Conservation (phyloP, 495 filamentous ascomycete genomes). For the Podospora bellae-mahoneyi region DNA sequence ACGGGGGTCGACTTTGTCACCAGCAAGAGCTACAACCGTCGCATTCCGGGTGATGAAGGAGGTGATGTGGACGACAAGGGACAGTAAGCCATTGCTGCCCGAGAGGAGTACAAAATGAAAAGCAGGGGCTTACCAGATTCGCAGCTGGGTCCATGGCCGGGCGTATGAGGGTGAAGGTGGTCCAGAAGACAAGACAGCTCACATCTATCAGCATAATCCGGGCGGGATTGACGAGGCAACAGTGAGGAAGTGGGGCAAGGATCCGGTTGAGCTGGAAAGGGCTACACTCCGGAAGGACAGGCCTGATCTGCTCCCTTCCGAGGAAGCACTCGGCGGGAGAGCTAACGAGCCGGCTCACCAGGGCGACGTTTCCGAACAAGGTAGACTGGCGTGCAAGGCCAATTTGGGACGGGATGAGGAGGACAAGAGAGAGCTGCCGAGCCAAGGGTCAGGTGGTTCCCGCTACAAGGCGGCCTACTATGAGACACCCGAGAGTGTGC, state of each 20-base stretch:
- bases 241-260: conserved; percentile 18
- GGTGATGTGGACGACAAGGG: conserved; percentile 37
- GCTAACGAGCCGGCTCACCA: conserved; percentile 7
- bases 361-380: conserved; percentile 17
- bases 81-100: conserved; percentile 24
- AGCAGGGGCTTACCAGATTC: background rate
- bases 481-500: conserved; percentile 17
- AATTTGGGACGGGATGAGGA: conserved; percentile 14
- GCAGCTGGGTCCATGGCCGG: conserved; percentile 20
- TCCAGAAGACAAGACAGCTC: conserved; percentile 33
- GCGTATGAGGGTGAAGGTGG: conserved; percentile 37
- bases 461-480: conserved; percentile 18
- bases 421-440: conserved; percentile 9
- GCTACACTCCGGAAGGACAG: background rate
- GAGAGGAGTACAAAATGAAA: background rate
- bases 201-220: conserved; percentile 29
- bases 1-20: conserved; percentile 33
- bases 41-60: conserved; percentile 40
- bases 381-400: conserved; percentile 12
- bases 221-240: conserved; percentile 25
- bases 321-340: conserved; percentile 6
- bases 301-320: conserved; percentile 17
- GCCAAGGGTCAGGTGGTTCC: conserved; percentile 7
- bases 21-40: conserved; percentile 35
- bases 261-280: conserved; percentile 10